Evolutionary conservation across 257 asterid species (phyloP).

Genomic region (Lycium ferocissimum): DNA sequence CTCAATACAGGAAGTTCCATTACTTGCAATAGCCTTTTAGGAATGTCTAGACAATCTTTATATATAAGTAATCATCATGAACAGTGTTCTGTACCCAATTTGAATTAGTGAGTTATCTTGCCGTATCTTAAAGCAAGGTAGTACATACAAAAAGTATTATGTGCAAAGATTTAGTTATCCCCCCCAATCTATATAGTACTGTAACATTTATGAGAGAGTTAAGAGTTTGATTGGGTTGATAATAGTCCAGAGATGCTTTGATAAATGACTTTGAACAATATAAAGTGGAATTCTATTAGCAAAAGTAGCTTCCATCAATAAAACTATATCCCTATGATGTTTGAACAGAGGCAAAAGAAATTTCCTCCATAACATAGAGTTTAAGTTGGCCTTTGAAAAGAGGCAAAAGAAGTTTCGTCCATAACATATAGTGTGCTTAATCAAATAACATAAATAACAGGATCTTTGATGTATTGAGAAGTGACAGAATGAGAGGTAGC

Average conservation of each 20-base stretch:
- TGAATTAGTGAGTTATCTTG: neutral
- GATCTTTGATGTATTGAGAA: neutral
- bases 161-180: neutral
- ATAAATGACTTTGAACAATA: neutral
- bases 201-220: neutral
- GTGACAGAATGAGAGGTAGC: neutral
- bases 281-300: neutral
- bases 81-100: neutral
- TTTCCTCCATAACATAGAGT: constrained; percentile 13
- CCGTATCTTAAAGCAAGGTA: neutral
- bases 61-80: no score
- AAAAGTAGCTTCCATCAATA: neutral
- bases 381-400: neutral
- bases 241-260: neutral
- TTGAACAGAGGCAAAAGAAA: neutral
- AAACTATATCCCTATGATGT: neutral
- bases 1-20: neutral
- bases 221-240: neutral
- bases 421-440: neutral
- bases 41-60: no score
- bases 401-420: neutral
- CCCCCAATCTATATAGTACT: neutral
- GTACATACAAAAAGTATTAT: no score
- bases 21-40: neutral
- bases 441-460: neutral